A percentile compares a stretch with the other conserved stretches of the same genome.
Evolutionary conservation across 352 stramenopile genomes (phyloP).

Genomic region (Phytophthora podocarpi): DNA sequence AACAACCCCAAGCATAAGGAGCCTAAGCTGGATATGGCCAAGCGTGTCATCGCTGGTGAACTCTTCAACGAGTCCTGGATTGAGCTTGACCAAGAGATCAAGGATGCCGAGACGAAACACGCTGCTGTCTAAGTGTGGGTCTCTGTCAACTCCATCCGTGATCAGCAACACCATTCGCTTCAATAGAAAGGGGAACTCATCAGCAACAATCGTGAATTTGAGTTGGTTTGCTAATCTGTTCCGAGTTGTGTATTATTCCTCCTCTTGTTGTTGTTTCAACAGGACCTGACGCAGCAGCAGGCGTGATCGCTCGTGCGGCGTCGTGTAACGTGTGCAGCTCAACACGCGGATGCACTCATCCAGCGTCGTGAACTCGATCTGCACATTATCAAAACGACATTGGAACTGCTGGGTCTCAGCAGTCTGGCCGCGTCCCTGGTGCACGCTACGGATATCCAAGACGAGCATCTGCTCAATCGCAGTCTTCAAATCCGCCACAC

Average conservation of each 20-base stretch:
- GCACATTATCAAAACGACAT: conserved; percentile 77
- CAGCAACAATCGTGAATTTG: conserved; percentile 16
- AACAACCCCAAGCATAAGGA: conserved; percentile 99
- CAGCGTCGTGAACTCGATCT: conserved; percentile 80
- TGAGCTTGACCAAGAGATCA: conserved; percentile 98
- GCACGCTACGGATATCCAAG: conserved; percentile 83
- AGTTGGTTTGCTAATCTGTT: conserved; percentile 18
- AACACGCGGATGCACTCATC: conserved; percentile 70
- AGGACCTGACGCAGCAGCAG: conserved; percentile 28
- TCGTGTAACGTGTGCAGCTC: conserved; percentile 45
- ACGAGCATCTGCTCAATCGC: conserved; percentile 85
- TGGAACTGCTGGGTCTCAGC: conserved; percentile 62
- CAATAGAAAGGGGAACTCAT: conserved; percentile 21
- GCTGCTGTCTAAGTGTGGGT: conserved; percentile 14
- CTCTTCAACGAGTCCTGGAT: conserved; percentile 99
- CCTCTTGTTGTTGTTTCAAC: conserved; percentile 24
- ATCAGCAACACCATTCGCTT: conserved; percentile 2
- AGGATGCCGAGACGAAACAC: conserved; percentile 57
- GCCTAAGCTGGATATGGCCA: conserved; percentile 99
- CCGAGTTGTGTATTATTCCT: conserved; percentile 16
- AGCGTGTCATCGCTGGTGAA: conserved; percentile 96
- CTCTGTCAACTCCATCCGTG: conserved; percentile 2
- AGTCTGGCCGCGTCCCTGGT: conserved; percentile 72
- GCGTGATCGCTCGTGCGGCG: conserved; percentile 32
- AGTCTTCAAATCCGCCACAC: conserved; percentile 47